A percentile compares a stretch with the other conserved stretches of the same genome.
These are phyloP conservation scores for Aspergillus tubingensis DNA, from an alignment of 2,329 filamentous ascomycete genomes.

Conservation along the genomic window DNA sequence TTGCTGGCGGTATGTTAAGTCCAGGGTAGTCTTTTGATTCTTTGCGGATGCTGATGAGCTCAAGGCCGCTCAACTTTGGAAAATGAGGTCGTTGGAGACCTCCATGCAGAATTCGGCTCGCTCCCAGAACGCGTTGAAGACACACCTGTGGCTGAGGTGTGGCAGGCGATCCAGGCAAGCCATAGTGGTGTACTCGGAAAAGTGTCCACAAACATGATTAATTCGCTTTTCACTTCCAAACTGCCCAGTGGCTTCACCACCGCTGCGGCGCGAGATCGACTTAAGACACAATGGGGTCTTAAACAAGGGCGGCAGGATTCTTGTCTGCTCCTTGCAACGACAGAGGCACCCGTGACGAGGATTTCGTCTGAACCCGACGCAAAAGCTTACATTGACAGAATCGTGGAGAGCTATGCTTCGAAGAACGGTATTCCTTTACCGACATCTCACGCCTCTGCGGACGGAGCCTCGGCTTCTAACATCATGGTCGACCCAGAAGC, in stretches of 20 bases:
- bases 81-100: conserved; percentile 11
- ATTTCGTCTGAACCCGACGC: background rate
- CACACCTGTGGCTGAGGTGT: background rate
- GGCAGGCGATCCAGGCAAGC: background rate
- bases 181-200: conserved; percentile 1
- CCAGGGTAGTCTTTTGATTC: too few relatives aligned
- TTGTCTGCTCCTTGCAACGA: background rate
- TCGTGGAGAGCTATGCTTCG: background rate
- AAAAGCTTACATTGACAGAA: background rate
- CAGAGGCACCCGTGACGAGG: background rate
- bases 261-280: background rate
- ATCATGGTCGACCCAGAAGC: too few relatives aligned
- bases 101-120: background rate
- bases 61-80: conserved; percentile 6
- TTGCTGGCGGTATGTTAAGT: conserved; percentile 4
- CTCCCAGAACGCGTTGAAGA: conserved; percentile 6
- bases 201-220: background rate
- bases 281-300: conserved; percentile 1
- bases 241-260: background rate
- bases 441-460: too few relatives aligned
- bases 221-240: conserved; percentile 2
- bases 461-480: too few relatives aligned
- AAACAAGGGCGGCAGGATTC: background rate
- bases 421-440: too few relatives aligned
- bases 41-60: background rate